Evolutionary conservation across 2,329 filamentous ascomycete genomes (phyloP).

Genomic region (Thermomyces lanuginosus): DNA sequence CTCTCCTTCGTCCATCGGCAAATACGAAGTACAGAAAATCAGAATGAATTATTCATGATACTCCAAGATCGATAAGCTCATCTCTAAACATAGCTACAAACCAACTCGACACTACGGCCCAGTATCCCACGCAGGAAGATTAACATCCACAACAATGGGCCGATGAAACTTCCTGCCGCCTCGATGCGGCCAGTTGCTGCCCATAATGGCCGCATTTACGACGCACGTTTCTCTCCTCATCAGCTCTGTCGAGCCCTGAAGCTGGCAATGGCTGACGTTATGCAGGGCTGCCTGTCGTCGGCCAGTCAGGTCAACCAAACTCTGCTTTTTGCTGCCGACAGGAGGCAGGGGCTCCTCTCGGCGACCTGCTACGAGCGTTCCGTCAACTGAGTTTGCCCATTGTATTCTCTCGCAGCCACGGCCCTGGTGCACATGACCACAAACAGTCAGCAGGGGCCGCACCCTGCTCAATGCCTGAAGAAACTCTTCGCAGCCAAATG

Average conservation of each 20-base stretch:
- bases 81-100: too few species aligned
- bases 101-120: too few species aligned
- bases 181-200: slow-evolving; percentile 46
- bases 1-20: slow-evolving; percentile 1
- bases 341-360: slow-evolving; percentile 20
- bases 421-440: slow-evolving; percentile 44
- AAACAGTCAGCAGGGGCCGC: slow-evolving; percentile 37
- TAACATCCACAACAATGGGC: slow-evolving; percentile 68
- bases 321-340: slow-evolving; percentile 36
- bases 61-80: not conserved
- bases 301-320: slow-evolving; percentile 36
- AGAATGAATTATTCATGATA: too few species aligned
- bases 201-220: slow-evolving; percentile 63
- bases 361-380: not conserved
- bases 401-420: slow-evolving; percentile 37
- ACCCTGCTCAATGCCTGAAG: slow-evolving; percentile 29
- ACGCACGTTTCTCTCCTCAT: slow-evolving; percentile 54
- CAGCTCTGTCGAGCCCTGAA: slow-evolving; percentile 8
- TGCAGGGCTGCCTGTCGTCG: slow-evolving; percentile 21
- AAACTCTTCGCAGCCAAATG: slow-evolving; percentile 36
- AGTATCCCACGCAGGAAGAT: slow-evolving; percentile 44
- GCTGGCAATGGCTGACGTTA: slow-evolving; percentile 10
- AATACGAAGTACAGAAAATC: too few species aligned
- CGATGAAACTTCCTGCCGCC: slow-evolving; percentile 53
- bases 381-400: slow-evolving; percentile 22